These are phyloP conservation scores for Phytophthora hybrid DNA, from an alignment of 352 stramenopile genomes.

Conservation along the genomic window DNA sequence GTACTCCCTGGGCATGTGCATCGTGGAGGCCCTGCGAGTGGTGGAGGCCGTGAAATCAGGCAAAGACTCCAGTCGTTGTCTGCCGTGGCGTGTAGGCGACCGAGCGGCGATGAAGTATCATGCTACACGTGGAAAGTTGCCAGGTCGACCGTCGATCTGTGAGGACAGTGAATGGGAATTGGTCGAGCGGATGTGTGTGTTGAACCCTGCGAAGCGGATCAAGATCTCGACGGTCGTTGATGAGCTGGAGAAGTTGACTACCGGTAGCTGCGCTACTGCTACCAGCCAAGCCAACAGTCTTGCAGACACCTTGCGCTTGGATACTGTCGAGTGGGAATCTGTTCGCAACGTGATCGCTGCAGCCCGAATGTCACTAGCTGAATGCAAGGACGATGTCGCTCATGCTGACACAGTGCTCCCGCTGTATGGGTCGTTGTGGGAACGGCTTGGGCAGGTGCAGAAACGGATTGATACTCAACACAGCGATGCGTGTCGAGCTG, in stretches of 20 bases:
- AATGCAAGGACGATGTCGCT: too few species aligned
- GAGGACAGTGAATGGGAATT: neutral
- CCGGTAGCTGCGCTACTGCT: too few species aligned
- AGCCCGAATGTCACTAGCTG: neutral
- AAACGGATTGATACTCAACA: neutral
- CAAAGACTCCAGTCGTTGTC: neutral
- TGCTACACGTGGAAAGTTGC: neutral
- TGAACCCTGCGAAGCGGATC: neutral
- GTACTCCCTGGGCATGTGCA: neutral
- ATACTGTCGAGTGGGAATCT: neutral
- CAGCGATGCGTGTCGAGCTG: neutral
- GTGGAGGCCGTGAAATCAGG: neutral
- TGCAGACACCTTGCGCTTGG: neutral
- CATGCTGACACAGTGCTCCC: neutral
- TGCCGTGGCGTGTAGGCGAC: neutral
- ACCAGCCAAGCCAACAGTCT: too few species aligned
- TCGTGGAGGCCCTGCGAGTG: neutral
- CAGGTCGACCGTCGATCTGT: neutral
- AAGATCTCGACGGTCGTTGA: slow-evolving; percentile 12
- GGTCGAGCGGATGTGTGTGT: slow-evolving; percentile 7
- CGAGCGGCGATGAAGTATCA: neutral
- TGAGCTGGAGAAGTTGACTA: neutral
- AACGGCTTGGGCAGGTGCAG: neutral
- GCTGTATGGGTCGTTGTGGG: neutral
- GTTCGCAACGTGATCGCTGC: neutral